Base-by-base conservation (phyloP, 2,329 filamentous ascomycete species). In the Periglandula ipomoeae region DNA sequence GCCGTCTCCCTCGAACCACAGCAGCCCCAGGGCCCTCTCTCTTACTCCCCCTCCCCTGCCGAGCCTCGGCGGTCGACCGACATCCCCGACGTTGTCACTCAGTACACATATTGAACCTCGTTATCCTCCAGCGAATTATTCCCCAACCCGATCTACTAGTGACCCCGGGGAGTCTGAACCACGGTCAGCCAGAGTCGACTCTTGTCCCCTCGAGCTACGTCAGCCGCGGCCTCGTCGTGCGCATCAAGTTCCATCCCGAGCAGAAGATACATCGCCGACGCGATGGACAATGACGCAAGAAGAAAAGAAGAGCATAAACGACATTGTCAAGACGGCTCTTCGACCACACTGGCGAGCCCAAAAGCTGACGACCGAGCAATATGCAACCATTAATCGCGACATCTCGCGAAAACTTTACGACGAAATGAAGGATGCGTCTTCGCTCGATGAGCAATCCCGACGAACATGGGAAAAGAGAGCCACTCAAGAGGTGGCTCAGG, bases 371-470 rank as follows among this genome's bases (percentile, higher is more conserved):
- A 87, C 89, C 56, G 87, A 95, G 51, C 85, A 96, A 65, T 98
- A 95, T 65, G 91, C 88, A 3, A 81, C 82, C 49, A 95, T 97
- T 67, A 97, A 97, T 63, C 84, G 89, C 53, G 84, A 86, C 52
- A 83, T 97, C 30, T 96, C 89, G 38, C 84, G 89, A 50, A 87
- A 85, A 69, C 73, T 98, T 50, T 98, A 98, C 67, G 89, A 82
- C 55, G 77, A 81, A 52, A 73, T 79, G 41, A 71, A 72, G 43
- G 70, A 75, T 52, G 73, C 74, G 13, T 68, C 74, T 19, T 67
- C 72, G 22, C 74, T 93, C 26, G 79, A 86, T 58, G 76, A 84
- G 20, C 78, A 81, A 24, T 79, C 80, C 49, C 78, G 82, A 50
- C 78, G 78, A 54, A 77, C 76, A 43, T 89, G 89, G 77, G 87